These are phyloP conservation scores for Tricladium varicosporioides DNA, from an alignment of 2,329 filamentous ascomycete species.

Conservation along the genomic window DNA sequence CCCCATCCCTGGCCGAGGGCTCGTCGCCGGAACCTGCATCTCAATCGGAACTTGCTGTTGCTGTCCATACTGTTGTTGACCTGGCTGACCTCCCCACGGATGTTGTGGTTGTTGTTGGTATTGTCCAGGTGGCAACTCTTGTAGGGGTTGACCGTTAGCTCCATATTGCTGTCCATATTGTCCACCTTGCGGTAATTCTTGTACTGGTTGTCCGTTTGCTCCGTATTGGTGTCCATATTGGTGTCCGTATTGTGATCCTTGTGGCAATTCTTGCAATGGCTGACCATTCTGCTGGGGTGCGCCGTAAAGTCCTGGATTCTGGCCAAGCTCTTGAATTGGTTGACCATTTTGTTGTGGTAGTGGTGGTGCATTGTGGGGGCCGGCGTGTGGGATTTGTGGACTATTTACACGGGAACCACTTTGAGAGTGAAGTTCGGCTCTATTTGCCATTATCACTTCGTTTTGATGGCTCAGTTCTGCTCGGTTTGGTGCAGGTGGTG, in stretches of 20 bases:
- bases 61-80: background rate
- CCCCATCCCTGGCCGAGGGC: too few relatives aligned
- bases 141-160: background rate
- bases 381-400: background rate
- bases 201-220: background rate
- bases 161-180: background rate
- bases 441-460: background rate
- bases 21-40: too few relatives aligned
- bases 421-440: background rate
- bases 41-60: too few relatives aligned
- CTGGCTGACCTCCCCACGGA: background rate
- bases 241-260: too few relatives aligned
- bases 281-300: too few relatives aligned
- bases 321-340: too few relatives aligned
- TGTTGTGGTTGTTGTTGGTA: background rate
- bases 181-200: background rate
- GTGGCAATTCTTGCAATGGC: too few relatives aligned
- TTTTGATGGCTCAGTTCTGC: background rate
- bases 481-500: slow-evolving; percentile 1
- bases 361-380: background rate
- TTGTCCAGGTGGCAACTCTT: slow-evolving; percentile 7
- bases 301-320: too few relatives aligned
- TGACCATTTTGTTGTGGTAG: too few relatives aligned
- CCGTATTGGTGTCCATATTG: too few relatives aligned
- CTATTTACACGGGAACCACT: background rate